phyloP scores from a whole-genome alignment of 306 rosid genomes.

The Gastrolobium bilobum region DNA sequence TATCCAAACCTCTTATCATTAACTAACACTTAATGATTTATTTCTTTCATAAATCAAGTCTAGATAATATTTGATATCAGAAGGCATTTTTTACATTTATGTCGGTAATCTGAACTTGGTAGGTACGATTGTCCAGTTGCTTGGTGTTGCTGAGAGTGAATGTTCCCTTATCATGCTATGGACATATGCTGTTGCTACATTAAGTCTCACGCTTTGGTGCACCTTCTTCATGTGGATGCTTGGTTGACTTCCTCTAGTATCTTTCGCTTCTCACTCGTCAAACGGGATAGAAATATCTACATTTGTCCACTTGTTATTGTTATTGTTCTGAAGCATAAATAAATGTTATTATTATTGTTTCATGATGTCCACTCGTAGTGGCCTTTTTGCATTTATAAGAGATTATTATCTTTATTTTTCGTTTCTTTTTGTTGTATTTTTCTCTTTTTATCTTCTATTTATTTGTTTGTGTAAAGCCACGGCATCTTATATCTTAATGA shows the following conservation, averaged over 20 bases:
- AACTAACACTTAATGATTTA: neutral
- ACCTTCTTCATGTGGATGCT: conserved; percentile 45
- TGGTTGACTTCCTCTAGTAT: neutral
- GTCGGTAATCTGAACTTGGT: neutral
- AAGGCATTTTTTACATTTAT: neutral
- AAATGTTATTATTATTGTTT: neutral
- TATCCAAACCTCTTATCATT: neutral
- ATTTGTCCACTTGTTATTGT: too few species aligned
- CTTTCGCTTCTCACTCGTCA: neutral
- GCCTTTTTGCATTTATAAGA: neutral
- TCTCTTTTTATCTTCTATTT: neutral
- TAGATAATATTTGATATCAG: neutral
- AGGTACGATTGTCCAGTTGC: conserved; percentile 31
- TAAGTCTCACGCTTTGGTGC: conserved; percentile 41
- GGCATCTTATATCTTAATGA: neutral
- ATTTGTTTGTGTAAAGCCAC: neutral
- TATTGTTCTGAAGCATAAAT: neutral
- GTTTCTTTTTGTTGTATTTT: neutral
- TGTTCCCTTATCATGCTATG: conserved; percentile 41
- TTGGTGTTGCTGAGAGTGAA: conserved; percentile 32
- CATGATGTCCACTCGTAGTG: neutral
- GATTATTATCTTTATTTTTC: neutral
- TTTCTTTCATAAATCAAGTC: neutral
- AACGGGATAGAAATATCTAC: neutral
- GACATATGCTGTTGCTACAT: conserved; percentile 34